Conservation (phyloP, 2,329 filamentous ascomycete species). For the Neopestalotiopsis rosae region DNA sequence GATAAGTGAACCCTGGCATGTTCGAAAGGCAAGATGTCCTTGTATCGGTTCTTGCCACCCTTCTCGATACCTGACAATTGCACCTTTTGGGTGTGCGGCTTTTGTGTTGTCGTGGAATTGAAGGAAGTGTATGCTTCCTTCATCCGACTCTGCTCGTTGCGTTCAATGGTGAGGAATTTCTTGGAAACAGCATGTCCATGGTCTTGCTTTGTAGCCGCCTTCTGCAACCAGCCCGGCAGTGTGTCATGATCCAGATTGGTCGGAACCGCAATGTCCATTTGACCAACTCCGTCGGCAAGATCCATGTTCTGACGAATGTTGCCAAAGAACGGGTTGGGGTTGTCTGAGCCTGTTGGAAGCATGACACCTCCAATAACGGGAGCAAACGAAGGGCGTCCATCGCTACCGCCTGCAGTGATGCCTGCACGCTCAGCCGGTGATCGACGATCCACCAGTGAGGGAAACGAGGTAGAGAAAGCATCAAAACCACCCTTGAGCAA, state of each 20-base stretch:
- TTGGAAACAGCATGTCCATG: slow-evolving; percentile 82
- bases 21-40: slow-evolving; percentile 96
- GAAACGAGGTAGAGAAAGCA: slow-evolving; percentile 71
- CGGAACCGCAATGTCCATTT: slow-evolving; percentile 65
- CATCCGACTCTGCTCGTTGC: slow-evolving; percentile 90
- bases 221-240: slow-evolving; percentile 79
- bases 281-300: slow-evolving; percentile 88
- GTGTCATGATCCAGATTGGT: slow-evolving; percentile 49
- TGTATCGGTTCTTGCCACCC: slow-evolving; percentile 94
- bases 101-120: slow-evolving; percentile 43
- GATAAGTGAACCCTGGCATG: slow-evolving; percentile 86
- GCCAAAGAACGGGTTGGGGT: slow-evolving; percentile 87
- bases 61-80: slow-evolving; percentile 93
- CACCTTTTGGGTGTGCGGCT: slow-evolving; percentile 46
- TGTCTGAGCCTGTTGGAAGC: slow-evolving; percentile 72
- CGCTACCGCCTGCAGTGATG: slow-evolving; percentile 50
- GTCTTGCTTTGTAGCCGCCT: slow-evolving; percentile 69
- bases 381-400: slow-evolving; percentile 55
- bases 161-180: slow-evolving; percentile 84
- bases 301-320: slow-evolving; percentile 98
- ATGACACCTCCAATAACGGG: slow-evolving; percentile 90
- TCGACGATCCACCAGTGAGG: slow-evolving; percentile 64
- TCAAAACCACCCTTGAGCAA: slow-evolving; percentile 85
- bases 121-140: slow-evolving; percentile 70
- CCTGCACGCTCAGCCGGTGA: slow-evolving; percentile 57